Base-by-base conservation (phyloP, 2,329 filamentous ascomycete species). In the Colletotrichum sp. region DNA sequence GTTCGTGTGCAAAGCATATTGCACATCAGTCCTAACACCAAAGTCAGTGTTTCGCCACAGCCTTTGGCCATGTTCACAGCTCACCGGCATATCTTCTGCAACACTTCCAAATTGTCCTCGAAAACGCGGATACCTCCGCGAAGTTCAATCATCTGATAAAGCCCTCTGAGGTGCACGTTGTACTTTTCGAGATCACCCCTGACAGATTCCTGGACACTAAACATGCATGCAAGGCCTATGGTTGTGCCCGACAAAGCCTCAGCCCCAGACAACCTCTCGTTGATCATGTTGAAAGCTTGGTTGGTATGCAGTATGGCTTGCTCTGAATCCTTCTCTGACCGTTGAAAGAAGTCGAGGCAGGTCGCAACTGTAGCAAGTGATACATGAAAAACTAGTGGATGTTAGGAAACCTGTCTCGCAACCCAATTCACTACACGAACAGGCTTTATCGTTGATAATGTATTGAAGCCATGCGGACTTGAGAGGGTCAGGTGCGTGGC, bases 341-440 rank as follows among this genome's bases (percentile, higher is more conserved):
- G 18, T 21, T 52, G 43, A 13, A 52, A 52, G 4, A 52, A 52
- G 43, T 52, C 43, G n/a, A 52, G 43, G n/a, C 43, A 52, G 0
- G 43, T 52, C 6, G 43, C 43, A 18, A 52, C 43, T 0, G 43
- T 52, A 21, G 43, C 43, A 52, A 52, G 43, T 5, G 43, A 52
- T 0, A 52, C 43, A 1, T 52, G 43, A 1, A 52, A 52, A 52
- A 52, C 43, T 52, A 10, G 3, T 13, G 1, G 6, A 1, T 13
- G 43, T 52, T 21, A 52, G 43, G 0, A 21, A 1, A 12, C 5
- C 0, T 7, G 43, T 21, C n/a, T 52, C n/a, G 0, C 1, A 21
- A 13, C 1, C 10, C 10, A 21, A 52, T 52, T 21, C n/a, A 21
- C 0, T 21, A 0, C 43, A 52, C 43, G 12, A 52, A 52, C 43